Evolutionary conservation across 768 basidiomycete species (phyloP).

Genomic region (Russula earlei): DNA sequence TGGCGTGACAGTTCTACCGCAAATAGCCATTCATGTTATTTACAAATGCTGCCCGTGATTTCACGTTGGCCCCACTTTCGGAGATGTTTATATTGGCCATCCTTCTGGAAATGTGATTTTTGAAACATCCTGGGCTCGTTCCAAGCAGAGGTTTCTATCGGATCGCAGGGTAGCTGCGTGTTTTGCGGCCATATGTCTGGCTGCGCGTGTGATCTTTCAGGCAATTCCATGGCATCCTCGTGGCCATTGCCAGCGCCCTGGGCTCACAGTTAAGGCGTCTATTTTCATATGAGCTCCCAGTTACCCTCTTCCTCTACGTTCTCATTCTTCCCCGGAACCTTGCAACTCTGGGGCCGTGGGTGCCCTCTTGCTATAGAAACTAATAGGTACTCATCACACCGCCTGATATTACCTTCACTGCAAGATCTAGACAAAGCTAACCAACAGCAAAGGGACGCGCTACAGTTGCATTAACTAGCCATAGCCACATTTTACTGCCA

Average conservation of each 20-base stretch:
- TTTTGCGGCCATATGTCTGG: constrained; percentile 1
- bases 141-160: constrained; percentile 15
- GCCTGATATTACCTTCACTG: neutral
- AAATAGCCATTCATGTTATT: constrained; percentile 38
- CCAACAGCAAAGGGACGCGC: neutral
- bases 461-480: neutral
- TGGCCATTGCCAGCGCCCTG: constrained; percentile 5
- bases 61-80: constrained; percentile 14
- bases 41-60: constrained; percentile 19
- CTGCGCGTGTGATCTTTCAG: constrained; percentile 20
- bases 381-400: neutral
- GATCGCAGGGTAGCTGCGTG: constrained; percentile 11
- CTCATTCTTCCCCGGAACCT: neutral
- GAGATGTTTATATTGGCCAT: constrained; percentile 20
- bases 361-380: neutral
- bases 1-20: constrained; percentile 54
- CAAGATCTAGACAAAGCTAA: neutral
- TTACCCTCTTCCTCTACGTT: constrained; percentile 5
- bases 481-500: constrained; percentile 1
- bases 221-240: constrained; percentile 16
- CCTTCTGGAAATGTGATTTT: constrained; percentile 26
- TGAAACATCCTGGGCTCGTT: constrained; percentile 11
- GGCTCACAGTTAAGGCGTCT: constrained; percentile 10
- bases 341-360: neutral
- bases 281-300: constrained; percentile 6